Percentiles rank a stretch among this genome's conserved stretches.
phyloP scores from a whole-genome alignment of 1,284 basidiomycete species.

The Hortiboletus rubellus region DNA sequence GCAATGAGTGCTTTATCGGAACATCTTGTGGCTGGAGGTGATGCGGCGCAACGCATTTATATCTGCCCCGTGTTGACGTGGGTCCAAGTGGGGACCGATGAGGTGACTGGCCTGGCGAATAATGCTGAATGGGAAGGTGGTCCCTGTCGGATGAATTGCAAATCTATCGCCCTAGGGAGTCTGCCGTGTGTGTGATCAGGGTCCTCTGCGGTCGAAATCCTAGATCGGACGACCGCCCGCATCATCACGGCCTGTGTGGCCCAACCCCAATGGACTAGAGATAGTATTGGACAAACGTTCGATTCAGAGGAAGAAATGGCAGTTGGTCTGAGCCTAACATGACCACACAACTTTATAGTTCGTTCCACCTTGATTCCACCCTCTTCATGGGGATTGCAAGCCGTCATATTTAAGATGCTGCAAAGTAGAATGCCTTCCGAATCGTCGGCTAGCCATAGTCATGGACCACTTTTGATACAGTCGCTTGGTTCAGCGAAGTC shows the following conservation, averaged over 20 bases:
- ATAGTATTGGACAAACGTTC: too few relatives aligned
- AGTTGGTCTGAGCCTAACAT: constrained; percentile 14
- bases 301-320: constrained; percentile 4
- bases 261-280: neutral
- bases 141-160: neutral
- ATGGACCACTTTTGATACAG: constrained; percentile 36
- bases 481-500: constrained; percentile 69
- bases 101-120: neutral
- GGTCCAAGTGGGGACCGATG: neutral
- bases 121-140: neutral
- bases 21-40: too few relatives aligned
- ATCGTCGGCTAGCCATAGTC: neutral
- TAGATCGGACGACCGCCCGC: neutral
- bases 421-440: constrained; percentile 17
- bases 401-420: constrained; percentile 3
- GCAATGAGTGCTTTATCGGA: neutral
- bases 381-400: constrained; percentile 8
- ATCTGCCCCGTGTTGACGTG: too few relatives aligned
- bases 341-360: constrained; percentile 20
- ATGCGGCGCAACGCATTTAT: too few relatives aligned
- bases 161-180: neutral
- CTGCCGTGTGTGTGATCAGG: neutral
- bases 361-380: neutral
- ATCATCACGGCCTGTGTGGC: neutral
- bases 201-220: constrained; percentile 4